phyloP scores from a whole-genome alignment of 495 filamentous ascomycete species.

The Talaromyces wortmannii region DNA sequence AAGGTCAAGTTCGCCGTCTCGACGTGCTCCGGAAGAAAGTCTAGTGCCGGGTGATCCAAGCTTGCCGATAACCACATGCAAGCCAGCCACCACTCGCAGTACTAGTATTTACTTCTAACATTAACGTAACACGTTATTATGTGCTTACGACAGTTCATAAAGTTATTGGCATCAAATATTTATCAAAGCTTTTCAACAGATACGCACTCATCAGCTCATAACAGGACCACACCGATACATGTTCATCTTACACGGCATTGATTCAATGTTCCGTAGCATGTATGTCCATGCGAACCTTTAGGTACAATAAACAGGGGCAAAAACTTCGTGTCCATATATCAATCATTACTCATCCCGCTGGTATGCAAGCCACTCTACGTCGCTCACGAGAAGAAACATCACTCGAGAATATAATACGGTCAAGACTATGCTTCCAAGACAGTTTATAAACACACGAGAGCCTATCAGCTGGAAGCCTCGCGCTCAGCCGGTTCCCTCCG shows the following conservation, averaged over 20 bases:
- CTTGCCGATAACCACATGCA: too few relatives aligned
- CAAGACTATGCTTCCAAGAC: background rate
- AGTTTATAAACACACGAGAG: background rate
- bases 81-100: too few relatives aligned
- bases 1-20: background rate
- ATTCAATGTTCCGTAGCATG: background rate
- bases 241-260: background rate
- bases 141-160: too few relatives aligned
- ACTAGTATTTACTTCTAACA: too few relatives aligned
- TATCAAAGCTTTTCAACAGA: background rate
- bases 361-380: slow-evolving; percentile 1
- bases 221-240: background rate
- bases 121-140: too few relatives aligned
- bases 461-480: slow-evolving; percentile 1
- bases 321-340: background rate
- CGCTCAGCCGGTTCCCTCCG: slow-evolving; percentile 10
- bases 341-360: slow-evolving; percentile 5
- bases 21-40: background rate
- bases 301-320: background rate
- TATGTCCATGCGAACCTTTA: background rate
- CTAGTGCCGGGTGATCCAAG: background rate
- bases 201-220: background rate
- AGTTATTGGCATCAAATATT: background rate
- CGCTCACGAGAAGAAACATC: background rate
- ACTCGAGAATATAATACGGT: too few relatives aligned